These are phyloP conservation scores for Neurospora terricola DNA, from an alignment of 495 filamentous ascomycete genomes.

Conservation along the genomic window DNA sequence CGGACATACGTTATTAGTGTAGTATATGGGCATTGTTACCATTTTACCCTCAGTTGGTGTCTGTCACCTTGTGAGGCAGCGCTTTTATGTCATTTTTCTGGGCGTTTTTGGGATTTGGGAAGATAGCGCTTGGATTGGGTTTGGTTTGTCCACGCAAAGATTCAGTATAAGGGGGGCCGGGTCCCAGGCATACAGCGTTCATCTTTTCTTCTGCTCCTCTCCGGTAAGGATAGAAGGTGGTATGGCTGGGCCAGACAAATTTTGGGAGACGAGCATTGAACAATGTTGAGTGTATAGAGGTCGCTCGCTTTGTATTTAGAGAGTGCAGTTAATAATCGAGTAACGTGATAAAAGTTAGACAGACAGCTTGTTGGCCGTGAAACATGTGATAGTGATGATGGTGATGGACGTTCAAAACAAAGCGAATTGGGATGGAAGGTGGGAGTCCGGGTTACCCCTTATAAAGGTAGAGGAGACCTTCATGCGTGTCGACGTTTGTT, in stretches of 20 bases:
- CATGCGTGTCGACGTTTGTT: background rate
- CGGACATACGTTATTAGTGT: background rate
- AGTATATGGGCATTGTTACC: background rate
- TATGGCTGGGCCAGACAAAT: background rate
- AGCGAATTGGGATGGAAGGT: background rate
- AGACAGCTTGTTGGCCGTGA: background rate
- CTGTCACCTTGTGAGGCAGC: background rate
- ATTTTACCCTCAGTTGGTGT: background rate
- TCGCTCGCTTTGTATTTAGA: background rate
- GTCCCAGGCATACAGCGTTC: background rate
- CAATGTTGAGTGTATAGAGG: background rate
- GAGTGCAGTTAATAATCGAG: background rate
- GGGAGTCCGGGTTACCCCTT: background rate
- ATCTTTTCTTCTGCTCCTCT: background rate
- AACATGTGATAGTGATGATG: background rate
- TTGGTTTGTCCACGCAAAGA: background rate
- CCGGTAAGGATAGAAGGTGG: background rate
- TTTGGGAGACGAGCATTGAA: background rate
- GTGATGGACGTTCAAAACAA: background rate
- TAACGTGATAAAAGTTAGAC: background rate
- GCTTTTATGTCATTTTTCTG: background rate
- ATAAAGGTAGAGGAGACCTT: background rate
- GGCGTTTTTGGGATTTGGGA: background rate
- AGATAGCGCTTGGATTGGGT: background rate
- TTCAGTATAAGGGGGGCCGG: background rate